phyloP scores from a whole-genome alignment of 495 filamentous ascomycete genomes.

The Aspergillus indologenus region DNA sequence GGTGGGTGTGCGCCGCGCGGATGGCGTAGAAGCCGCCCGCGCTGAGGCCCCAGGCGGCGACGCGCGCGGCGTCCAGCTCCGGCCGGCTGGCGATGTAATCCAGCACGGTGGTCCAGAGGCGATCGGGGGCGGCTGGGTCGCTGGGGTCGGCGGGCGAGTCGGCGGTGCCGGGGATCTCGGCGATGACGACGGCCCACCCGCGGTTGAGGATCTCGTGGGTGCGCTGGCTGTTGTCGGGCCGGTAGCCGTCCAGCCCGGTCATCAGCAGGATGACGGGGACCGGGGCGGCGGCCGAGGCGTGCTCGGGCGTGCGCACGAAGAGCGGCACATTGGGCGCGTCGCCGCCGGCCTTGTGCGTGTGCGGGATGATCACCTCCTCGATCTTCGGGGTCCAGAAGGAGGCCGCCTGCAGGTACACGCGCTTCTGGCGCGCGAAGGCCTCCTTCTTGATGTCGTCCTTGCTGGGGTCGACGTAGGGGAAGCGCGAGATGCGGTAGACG shows the following conservation, averaged over 20 bases:
- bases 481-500: slow-evolving; percentile 70
- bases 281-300: slow-evolving; percentile 35
- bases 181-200: slow-evolving; percentile 59
- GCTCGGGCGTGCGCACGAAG: slow-evolving; percentile 58
- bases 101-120: slow-evolving; percentile 55
- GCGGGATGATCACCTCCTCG: slow-evolving; percentile 59
- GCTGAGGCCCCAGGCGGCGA: slow-evolving; percentile 72
- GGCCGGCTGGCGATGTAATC: slow-evolving; percentile 59
- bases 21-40: slow-evolving; percentile 77
- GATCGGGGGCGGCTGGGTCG: slow-evolving; percentile 51
- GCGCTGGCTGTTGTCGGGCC: slow-evolving; percentile 73
- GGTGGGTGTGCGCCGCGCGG: slow-evolving; percentile 69
- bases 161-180: slow-evolving; percentile 78
- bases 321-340: slow-evolving; percentile 62
- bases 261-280: slow-evolving; percentile 65
- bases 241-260: slow-evolving; percentile 76
- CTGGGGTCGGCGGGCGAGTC: slow-evolving; percentile 66
- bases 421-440: slow-evolving; percentile 68
- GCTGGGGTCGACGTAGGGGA: slow-evolving; percentile 57
- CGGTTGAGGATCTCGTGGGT: slow-evolving; percentile 61
- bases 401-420: slow-evolving; percentile 59
- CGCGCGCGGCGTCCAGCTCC: slow-evolving; percentile 57
- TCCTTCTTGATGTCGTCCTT: slow-evolving; percentile 48
- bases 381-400: slow-evolving; percentile 52
- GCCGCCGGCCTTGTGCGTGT: slow-evolving; percentile 41